These are phyloP conservation scores for Sarocladium strictum DNA, from an alignment of 2,329 filamentous ascomycete genomes.

Conservation along the genomic window DNA sequence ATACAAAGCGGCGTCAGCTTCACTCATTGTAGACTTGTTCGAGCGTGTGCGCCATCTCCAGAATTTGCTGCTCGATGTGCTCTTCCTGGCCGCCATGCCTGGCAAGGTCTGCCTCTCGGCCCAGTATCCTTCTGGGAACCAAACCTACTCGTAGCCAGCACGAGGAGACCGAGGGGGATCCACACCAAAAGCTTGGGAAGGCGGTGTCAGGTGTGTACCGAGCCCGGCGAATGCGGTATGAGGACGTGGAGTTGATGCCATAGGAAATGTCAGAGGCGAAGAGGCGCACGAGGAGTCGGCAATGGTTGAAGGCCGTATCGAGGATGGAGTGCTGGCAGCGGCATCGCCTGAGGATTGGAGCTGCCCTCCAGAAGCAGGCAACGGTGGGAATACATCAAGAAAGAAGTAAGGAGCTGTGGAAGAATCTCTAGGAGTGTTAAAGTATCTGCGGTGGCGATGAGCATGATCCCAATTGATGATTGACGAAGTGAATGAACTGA, in stretches of 20 bases:
- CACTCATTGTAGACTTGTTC: conserved; percentile 26
- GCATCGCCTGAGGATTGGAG: not conserved
- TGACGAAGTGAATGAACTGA: not conserved
- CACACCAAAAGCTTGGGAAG: conserved; percentile 22
- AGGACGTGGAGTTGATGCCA: not conserved
- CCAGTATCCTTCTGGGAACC: conserved; percentile 58
- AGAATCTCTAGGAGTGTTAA: not conserved
- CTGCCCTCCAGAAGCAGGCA: not conserved
- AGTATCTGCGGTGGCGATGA: not conserved
- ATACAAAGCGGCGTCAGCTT: conserved; percentile 17
- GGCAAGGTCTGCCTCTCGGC: conserved; percentile 43
- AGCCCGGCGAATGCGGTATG: not conserved
- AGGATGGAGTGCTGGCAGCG: not conserved
- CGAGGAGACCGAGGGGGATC: conserved; percentile 51
- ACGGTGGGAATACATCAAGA: not conserved
- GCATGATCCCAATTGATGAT: not conserved
- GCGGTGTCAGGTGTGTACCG: not conserved
- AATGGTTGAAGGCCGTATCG: not conserved
- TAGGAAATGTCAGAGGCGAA: not conserved
- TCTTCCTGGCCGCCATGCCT: conserved; percentile 17
- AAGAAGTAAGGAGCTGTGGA: not conserved
- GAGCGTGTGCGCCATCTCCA: conserved; percentile 37
- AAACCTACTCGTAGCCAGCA: conserved; percentile 54
- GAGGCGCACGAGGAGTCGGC: not conserved
- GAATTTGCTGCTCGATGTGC: conserved; percentile 26